Evolutionary conservation across 148 eudicot species (phyloP), one percentile per base, ranked within the genome.

Genomic region (Vaccinium darrowii): DNA sequence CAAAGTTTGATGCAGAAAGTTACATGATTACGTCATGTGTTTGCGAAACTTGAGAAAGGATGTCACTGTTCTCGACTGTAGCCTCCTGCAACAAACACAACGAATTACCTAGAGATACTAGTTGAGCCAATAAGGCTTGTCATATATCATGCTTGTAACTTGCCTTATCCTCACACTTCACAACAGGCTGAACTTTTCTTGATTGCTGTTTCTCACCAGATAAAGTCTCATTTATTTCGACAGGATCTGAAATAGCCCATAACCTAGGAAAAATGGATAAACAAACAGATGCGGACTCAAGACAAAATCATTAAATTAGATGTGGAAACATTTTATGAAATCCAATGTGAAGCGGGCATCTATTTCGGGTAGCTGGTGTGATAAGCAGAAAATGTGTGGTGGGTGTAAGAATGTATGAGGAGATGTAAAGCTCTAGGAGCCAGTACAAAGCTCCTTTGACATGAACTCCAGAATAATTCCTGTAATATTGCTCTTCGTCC

Each of bases 1-100:
- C 23, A 76, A 51, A 51, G 8, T 53, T 82, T 67, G 47, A 62
- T 74, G 53, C 27, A 82, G 85, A 88, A 85, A 82, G 82, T 85
- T 92, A 92, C 97, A 84, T 90, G 86, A 94, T 90, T 49, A 90
- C 73, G 43, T 89, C 87, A 81, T 90, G 94, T 78, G 92, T 89
- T 81, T 83, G 89, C 47, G 94, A 90, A 85, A 90, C 91, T 86
- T 89, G 88, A 86, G 91, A 93, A 65, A 88, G 88, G 63, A 87
- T 84, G 80, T 83, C 84, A 2, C 79, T 78, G 10, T 84, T 73
- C 71, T 88, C 86, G 8, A 80, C 78, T 21, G 84, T 72, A 79
- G 83, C 51, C 5, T 84, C 91, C 92, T 88, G 88, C 73, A 82
- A 81, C 21, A 78, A 78, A 72, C 52, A 56, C 23, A 80, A 43